phyloP scores from a whole-genome alignment of 495 filamentous ascomycete species.

The Evansstolkia leycettana region DNA sequence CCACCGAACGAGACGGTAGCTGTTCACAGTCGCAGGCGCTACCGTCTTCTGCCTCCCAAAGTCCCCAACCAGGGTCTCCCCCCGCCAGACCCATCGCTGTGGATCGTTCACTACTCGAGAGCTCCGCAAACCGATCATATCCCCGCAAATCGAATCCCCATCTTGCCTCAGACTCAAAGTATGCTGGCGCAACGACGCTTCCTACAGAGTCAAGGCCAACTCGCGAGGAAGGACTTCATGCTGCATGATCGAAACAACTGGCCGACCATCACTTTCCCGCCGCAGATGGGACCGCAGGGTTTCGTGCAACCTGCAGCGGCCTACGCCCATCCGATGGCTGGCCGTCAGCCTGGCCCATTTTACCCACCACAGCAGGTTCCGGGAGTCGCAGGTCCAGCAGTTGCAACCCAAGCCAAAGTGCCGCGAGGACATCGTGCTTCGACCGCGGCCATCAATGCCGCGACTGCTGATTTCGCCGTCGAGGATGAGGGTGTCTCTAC shows the following conservation, averaged over 20 bases:
- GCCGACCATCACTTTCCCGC: slow-evolving; percentile 69
- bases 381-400: slow-evolving; percentile 15
- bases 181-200: slow-evolving; percentile 52
- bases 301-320: slow-evolving; percentile 19
- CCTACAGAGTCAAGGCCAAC: slow-evolving; percentile 66
- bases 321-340: slow-evolving; percentile 19
- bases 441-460: slow-evolving; percentile 20
- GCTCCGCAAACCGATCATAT: slow-evolving; percentile 60
- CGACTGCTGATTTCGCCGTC: slow-evolving; percentile 41
- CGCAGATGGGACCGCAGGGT: slow-evolving; percentile 27
- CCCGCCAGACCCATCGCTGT: slow-evolving; percentile 65
- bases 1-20: slow-evolving; percentile 54
- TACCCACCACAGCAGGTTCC: slow-evolving; percentile 23
- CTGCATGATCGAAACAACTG: slow-evolving; percentile 77
- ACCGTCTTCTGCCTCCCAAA: slow-evolving; percentile 60
- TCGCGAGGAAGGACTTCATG: slow-evolving; percentile 88
- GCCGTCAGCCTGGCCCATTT: slow-evolving; percentile 20
- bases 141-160: slow-evolving; percentile 48
- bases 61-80: slow-evolving; percentile 46
- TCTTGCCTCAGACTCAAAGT: slow-evolving; percentile 43
- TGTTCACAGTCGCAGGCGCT: slow-evolving; percentile 65
- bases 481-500: slow-evolving; percentile 81
- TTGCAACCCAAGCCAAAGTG: slow-evolving; percentile 18
- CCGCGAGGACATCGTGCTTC: slow-evolving; percentile 27
- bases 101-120: slow-evolving; percentile 86